A percentile compares a stretch with the other conserved stretches of the same genome.
Conservation (phyloP, 2,329 filamentous ascomycete genomes). For the Aspergillus transmontanensis region DNA sequence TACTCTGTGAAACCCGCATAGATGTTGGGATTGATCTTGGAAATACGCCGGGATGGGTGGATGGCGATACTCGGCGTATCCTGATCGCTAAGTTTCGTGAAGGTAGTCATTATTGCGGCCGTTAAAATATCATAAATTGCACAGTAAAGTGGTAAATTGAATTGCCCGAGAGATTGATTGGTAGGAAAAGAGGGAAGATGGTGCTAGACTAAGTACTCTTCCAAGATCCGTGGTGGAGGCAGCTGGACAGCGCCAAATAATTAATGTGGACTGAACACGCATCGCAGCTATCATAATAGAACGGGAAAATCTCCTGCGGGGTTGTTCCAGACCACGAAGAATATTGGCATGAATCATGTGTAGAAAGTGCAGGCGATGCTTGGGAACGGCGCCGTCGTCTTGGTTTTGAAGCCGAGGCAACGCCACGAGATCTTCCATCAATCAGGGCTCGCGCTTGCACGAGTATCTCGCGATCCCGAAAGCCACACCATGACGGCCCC, state of each 20-base stretch:
- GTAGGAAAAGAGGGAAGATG: conserved; percentile 7
- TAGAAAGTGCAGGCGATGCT: neutral
- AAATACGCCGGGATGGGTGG: conserved; percentile 65
- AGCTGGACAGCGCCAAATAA: conserved; percentile 23
- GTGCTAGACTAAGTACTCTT: conserved; percentile 5
- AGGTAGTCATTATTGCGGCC: conserved; percentile 64
- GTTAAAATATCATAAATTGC: conserved; percentile 2
- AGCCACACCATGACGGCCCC: conserved; percentile 6
- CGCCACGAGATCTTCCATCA: conserved; percentile 26
- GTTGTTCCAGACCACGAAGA: conserved; percentile 15
- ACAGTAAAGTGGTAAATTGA: conserved; percentile 7
- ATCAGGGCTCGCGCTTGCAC: conserved; percentile 18
- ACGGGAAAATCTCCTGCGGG: conserved; percentile 38
- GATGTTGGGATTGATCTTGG: conserved; percentile 76
- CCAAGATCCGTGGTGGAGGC: conserved; percentile 12
- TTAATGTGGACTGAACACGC: conserved; percentile 17
- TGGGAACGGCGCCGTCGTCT: conserved; percentile 14
- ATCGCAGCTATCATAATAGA: conserved; percentile 19
- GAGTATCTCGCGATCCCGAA: conserved; percentile 6
- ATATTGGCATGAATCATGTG: conserved; percentile 4
- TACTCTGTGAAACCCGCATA: conserved; percentile 86
- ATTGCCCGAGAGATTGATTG: conserved; percentile 2
- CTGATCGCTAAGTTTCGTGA: conserved; percentile 66
- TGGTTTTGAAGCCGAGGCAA: conserved; percentile 19
- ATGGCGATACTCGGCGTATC: conserved; percentile 67